These are phyloP conservation scores for Noccaea bulbosa DNA, from an alignment of 345 rosid species.

Conservation along the genomic window DNA sequence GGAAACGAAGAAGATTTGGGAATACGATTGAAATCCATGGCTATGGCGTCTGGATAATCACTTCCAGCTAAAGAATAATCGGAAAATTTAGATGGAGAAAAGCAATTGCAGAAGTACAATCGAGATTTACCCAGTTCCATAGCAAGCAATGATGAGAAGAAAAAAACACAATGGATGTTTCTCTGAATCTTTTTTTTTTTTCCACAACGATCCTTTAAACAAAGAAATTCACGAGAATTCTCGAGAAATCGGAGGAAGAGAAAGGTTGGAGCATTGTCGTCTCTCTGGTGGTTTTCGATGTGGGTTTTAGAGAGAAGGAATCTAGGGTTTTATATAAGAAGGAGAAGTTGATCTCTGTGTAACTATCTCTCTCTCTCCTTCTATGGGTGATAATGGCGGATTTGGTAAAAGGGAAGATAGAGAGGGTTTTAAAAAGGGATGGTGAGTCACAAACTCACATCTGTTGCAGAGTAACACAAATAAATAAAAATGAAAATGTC, in stretches of 20 bases:
- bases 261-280: conserved; percentile 41
- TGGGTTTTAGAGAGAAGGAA: conserved; percentile 37
- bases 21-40: conserved; percentile 28
- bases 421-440: conserved; percentile 22
- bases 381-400: conserved; percentile 41
- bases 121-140: conserved; percentile 62
- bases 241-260: conserved; percentile 36
- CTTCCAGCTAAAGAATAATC: conserved; percentile 50
- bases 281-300: conserved; percentile 13
- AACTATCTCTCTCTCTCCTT: conserved; percentile 14
- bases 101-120: conserved; percentile 37
- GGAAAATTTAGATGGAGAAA: conserved; percentile 35
- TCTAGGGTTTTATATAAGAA: conserved; percentile 26
- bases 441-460: conserved; percentile 11
- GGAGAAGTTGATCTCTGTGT: conserved; percentile 30
- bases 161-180: not conserved
- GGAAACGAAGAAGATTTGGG: conserved; percentile 37
- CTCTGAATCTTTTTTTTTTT: not conserved
- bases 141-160: conserved; percentile 25
- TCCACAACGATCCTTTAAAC: not conserved
- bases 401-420: conserved; percentile 29
- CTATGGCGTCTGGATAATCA: conserved; percentile 50
- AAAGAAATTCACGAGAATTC: conserved; percentile 19
- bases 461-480: conserved; percentile 13
- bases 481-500: not conserved